A percentile compares a stretch with the other conserved stretches of the same genome.
These are phyloP conservation scores for Fusarium sp. DNA, from an alignment of 2,329 filamentous ascomycete species.

Conservation along the genomic window DNA sequence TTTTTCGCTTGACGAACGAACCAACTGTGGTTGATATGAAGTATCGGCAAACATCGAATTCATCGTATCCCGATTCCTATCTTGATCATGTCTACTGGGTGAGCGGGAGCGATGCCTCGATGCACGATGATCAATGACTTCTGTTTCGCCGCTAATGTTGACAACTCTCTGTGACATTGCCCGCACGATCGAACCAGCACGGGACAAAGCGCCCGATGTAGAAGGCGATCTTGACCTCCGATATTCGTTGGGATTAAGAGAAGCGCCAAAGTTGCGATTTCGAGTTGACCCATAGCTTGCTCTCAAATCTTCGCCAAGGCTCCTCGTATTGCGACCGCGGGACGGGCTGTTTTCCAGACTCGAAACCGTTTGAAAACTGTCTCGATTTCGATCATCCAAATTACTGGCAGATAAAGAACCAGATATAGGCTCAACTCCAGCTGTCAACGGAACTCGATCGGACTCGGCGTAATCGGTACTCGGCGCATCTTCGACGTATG, in stretches of 20 bases:
- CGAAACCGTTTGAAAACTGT: conserved; percentile 67
- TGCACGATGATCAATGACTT: conserved; percentile 78
- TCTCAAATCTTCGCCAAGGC: conserved; percentile 64
- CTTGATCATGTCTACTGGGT: conserved; percentile 55
- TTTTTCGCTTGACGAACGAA: conserved; percentile 59
- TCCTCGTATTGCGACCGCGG: conserved; percentile 63
- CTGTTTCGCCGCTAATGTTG: conserved; percentile 93
- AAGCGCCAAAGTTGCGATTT: conserved; percentile 66
- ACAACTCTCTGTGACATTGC: conserved; percentile 97
- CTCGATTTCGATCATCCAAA: conserved; percentile 54
- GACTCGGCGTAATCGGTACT: conserved; percentile 59
- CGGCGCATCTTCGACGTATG: conserved; percentile 48
- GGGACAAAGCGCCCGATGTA: conserved; percentile 69
- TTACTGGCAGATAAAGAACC: conserved; percentile 56
- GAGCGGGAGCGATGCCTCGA: conserved; percentile 68
- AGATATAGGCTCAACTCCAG: conserved; percentile 64
- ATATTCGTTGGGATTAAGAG: conserved; percentile 60
- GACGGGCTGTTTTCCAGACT: conserved; percentile 66
- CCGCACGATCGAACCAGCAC: conserved; percentile 79
- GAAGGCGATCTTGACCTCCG: conserved; percentile 71
- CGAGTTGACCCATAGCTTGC: conserved; percentile 61
- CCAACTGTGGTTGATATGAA: conserved; percentile 61
- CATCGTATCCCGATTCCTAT: conserved; percentile 38
- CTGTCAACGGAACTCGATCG: conserved; percentile 66
- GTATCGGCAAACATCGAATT: conserved; percentile 56